Conservation (phyloP, 306 rosid genomes). For the Rosa chinensis region DNA sequence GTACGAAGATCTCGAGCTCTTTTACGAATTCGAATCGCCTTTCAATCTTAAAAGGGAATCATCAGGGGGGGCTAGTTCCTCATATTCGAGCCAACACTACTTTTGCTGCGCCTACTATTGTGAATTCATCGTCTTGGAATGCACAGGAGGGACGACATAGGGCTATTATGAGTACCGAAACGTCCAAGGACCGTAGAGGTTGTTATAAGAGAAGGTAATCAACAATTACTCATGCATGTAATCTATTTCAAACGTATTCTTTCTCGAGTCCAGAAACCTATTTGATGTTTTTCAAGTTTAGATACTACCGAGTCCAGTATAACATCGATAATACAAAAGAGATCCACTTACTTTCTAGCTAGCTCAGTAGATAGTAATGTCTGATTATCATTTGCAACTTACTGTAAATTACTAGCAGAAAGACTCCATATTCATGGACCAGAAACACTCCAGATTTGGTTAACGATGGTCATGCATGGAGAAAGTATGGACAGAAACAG, state of each 20-base stretch:
- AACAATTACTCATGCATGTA: too few species aligned
- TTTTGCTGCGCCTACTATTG: neutral
- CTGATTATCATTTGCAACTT: neutral
- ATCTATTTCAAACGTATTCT: too few species aligned
- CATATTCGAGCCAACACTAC: neutral
- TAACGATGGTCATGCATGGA: conserved; percentile 69
- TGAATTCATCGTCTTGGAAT: conserved; percentile 7
- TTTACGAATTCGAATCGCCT: conserved; percentile 43
- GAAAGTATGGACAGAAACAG: conserved; percentile 68
- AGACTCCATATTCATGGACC: conserved; percentile 34
- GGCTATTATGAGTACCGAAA: conserved; percentile 33
- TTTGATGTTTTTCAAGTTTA: too few species aligned
- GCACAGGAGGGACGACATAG: neutral
- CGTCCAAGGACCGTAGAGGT: conserved; percentile 40
- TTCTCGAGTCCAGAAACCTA: too few species aligned
- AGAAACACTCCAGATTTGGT: conserved; percentile 28
- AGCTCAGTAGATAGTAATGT: too few species aligned
- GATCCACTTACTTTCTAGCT: too few species aligned
- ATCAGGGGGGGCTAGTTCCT: neutral
- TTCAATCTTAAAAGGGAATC: conserved; percentile 17
- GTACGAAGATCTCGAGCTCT: conserved; percentile 29
- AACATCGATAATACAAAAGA: too few species aligned
- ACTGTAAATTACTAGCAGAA: conserved; percentile 36
- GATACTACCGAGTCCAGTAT: too few species aligned
- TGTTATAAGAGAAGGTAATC: conserved; percentile 57